These are phyloP conservation scores for Fraxinus pennsylvanica DNA, from an alignment of 257 asterid genomes.

Conservation along the genomic window DNA sequence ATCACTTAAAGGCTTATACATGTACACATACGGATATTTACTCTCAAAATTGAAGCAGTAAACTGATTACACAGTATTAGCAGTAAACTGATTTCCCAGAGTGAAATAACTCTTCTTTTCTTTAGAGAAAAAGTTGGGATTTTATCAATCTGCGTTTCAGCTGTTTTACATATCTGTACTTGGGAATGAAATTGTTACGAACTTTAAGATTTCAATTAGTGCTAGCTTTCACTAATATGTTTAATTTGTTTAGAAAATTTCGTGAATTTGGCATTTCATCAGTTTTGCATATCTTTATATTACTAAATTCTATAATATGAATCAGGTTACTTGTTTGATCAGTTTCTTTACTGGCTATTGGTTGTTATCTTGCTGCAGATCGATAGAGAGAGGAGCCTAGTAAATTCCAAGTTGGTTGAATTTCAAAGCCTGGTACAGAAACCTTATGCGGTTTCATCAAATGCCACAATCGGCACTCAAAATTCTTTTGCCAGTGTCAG, in stretches of 20 bases:
- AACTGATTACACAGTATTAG: neutral
- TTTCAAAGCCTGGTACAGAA: conserved; percentile 65
- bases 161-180: neutral
- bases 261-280: conserved; percentile 8
- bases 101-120: neutral
- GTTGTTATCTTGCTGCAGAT: conserved; percentile 47
- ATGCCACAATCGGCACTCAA: conserved; percentile 47
- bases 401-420: conserved; percentile 67
- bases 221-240: too few species aligned
- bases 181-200: neutral
- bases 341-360: conserved; percentile 23
- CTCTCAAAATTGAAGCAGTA: neutral
- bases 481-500: conserved; percentile 42
- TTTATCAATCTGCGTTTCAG: neutral
- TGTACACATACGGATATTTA: neutral
- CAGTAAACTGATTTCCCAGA: neutral
- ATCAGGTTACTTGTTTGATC: conserved; percentile 2
- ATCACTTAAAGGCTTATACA: conserved; percentile 12
- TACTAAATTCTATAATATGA: conserved; percentile 8
- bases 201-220: too few species aligned
- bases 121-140: neutral
- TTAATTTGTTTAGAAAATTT: too few species aligned
- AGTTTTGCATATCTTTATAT: neutral
- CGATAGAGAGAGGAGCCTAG: conserved; percentile 72
- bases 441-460: conserved; percentile 42